Conservation (phyloP, 805 yeast genomes). For the Wickerhamiella parazyma region DNA sequence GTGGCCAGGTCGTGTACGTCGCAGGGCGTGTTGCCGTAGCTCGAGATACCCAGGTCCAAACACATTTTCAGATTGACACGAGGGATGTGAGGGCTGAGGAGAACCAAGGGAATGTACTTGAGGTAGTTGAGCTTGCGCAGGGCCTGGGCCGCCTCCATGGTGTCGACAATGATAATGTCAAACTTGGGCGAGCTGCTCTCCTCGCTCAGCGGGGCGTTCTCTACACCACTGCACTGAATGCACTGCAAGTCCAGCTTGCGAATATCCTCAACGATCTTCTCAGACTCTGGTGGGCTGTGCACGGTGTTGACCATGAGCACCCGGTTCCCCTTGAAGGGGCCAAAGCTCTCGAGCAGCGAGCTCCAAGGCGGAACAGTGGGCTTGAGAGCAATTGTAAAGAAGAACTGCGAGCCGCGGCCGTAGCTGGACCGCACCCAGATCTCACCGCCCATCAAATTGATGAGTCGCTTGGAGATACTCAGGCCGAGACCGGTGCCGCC, state of each 20-base stretch:
- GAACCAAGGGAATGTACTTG: conserved; percentile 72
- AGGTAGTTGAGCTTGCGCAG: conserved; percentile 60
- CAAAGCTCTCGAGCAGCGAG: conserved; percentile 51
- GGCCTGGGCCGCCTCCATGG: conserved; percentile 57
- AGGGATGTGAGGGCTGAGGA: conserved; percentile 62
- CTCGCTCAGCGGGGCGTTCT: conserved; percentile 38
- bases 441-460: conserved; percentile 86
- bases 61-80: conserved; percentile 69
- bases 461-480: conserved; percentile 74
- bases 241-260: conserved; percentile 47
- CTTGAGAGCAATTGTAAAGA: conserved; percentile 66
- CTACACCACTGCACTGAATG: conserved; percentile 27
- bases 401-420: conserved; percentile 72
- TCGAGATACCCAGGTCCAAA: conserved; percentile 72
- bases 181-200: conserved; percentile 33
- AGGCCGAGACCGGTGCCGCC: conserved; percentile 90
- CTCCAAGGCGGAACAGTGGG: conserved; percentile 51
- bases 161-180: conserved; percentile 73
- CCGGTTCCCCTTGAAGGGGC: conserved; percentile 59
- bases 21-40: conserved; percentile 83
- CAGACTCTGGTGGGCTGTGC: conserved; percentile 38
- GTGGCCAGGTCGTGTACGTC: conserved; percentile 69
- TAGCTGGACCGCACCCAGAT: conserved; percentile 78
- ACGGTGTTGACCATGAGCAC: conserved; percentile 58
- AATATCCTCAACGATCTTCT: conserved; percentile 40